Evolutionary conservation across 129 eudicot genomes (phyloP), one percentile per base, ranked within the genome.

Genomic region (Calendula officinalis): DNA sequence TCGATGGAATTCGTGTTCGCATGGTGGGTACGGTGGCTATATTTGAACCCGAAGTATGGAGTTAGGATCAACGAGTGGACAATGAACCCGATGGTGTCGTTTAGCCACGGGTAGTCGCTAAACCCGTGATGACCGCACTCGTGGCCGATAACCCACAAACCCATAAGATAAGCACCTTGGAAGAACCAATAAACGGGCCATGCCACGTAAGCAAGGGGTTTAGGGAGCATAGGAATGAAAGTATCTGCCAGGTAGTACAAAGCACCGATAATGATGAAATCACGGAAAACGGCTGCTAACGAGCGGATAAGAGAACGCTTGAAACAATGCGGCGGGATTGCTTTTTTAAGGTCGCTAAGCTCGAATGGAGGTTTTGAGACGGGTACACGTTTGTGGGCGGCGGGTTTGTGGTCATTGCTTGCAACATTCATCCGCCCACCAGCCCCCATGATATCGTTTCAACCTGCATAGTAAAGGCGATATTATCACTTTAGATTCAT

Each of bases 271-370:
- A 73, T 67, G 7, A 64, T 39, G 2, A 70, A 6, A 13, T 77
- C 81, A 8, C 64, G 69, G 0, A 77, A 56, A 12, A 77, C 62
- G 35, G 58, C 64, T 37, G 64, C 48, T 5, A 51, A 36, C 0
- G 81, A 77, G 56, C 66, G 72, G 1, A 49, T 7, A n/a, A 76
- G 76, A 14, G 72, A 63, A 12, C 76, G 76, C 3, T 62, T 66
- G 56, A 76, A 76, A 47, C 81, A 76, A 50, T 76, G 81, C 5
- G 81, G 76, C 13, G 81, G 81, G 4, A 76, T 64, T 2, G 76
- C 81, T 71, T 76, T 70, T 56, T 64, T 76, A 16, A 76, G 51
- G 33, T 76, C 81, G 3, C 76, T 56, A 4, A 76, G 66, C 30
- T 68, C 68, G 52, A 76, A 76, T 5, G 75, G 70, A 3, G 81